Conservation (phyloP, 345 rosid genomes). For the Psidium friedrichsthalianum region DNA sequence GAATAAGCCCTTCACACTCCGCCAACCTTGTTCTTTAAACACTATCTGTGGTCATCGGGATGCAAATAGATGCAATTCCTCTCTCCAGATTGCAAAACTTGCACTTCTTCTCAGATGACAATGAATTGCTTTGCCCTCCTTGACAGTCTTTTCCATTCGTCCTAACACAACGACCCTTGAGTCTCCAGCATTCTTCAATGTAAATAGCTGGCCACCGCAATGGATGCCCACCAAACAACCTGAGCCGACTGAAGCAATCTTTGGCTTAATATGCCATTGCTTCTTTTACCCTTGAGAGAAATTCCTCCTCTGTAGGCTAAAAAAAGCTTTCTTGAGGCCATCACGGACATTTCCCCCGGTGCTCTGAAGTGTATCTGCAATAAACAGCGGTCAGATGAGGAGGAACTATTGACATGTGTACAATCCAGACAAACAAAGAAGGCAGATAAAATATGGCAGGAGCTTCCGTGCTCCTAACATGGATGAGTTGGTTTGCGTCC, state of each 20-base stretch:
- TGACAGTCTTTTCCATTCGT: constrained; percentile 27
- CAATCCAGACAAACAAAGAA: background rate
- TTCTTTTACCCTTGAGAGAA: constrained; percentile 60
- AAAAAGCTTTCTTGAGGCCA: constrained; percentile 69
- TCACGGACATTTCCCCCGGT: constrained; percentile 75
- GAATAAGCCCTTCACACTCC: constrained; percentile 97
- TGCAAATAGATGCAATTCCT: constrained; percentile 71
- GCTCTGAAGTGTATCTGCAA: constrained; percentile 82
- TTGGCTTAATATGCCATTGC: constrained; percentile 63
- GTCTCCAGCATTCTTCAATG: constrained; percentile 94
- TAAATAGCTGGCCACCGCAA: constrained; percentile 66
- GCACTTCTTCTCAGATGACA: constrained; percentile 91
- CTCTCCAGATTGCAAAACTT: constrained; percentile 73
- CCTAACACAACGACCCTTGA: constrained; percentile 78
- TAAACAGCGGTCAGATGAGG: constrained; percentile 5
- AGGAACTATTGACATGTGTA: background rate
- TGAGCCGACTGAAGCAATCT: constrained; percentile 89
- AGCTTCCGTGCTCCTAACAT: background rate
- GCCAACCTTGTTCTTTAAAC: constrained; percentile 89
- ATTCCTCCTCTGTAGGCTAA: constrained; percentile 88
- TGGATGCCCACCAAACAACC: constrained; percentile 88
- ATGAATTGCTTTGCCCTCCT: constrained; percentile 77
- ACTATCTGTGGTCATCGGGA: constrained; percentile 96
- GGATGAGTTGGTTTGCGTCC: background rate
- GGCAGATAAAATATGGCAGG: background rate